phyloP scores from a whole-genome alignment of 192 early-diverging fungal genomes.

The Mortierella antarctica region DNA sequence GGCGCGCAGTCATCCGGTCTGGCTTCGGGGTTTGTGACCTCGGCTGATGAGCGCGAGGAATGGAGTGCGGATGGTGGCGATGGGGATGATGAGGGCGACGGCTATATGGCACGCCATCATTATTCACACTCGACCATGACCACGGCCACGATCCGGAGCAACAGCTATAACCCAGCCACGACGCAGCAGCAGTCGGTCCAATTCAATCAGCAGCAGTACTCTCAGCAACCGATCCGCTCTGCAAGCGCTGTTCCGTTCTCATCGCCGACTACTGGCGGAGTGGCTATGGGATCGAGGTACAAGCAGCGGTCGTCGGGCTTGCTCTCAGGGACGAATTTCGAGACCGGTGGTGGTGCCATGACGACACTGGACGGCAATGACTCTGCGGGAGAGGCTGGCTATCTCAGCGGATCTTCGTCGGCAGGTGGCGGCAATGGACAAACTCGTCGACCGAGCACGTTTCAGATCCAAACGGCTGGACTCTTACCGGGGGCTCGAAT shows the following conservation, averaged over 20 bases:
- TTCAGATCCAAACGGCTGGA: constrained; percentile 8
- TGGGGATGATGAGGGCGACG: constrained; percentile 45
- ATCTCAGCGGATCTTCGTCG: constrained; percentile 24
- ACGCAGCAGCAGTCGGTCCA: constrained; percentile 21
- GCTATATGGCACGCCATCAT: constrained; percentile 14
- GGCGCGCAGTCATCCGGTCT: background rate
- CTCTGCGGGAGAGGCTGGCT: constrained; percentile 39
- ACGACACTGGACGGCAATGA: constrained; percentile 40
- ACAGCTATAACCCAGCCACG: constrained; percentile 3
- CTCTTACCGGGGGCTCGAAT: background rate
- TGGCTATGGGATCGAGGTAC: constrained; percentile 11
- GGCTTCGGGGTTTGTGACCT: constrained; percentile 31
- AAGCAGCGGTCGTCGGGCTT: constrained; percentile 45
- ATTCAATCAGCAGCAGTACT: constrained; percentile 33
- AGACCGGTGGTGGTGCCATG: constrained; percentile 42
- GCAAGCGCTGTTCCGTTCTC: constrained; percentile 38
- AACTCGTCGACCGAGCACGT: constrained; percentile 1
- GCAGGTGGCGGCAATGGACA: constrained; percentile 6
- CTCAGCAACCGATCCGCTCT: constrained; percentile 19
- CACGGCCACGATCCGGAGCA: background rate
- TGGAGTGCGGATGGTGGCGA: constrained; percentile 48
- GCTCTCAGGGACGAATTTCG: constrained; percentile 43
- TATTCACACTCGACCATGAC: background rate
- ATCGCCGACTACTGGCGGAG: too few species aligned
- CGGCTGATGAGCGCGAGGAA: constrained; percentile 50